Evolutionary conservation across 129 eudicot species (phyloP).

Genomic region (Flaveria brownii): DNA sequence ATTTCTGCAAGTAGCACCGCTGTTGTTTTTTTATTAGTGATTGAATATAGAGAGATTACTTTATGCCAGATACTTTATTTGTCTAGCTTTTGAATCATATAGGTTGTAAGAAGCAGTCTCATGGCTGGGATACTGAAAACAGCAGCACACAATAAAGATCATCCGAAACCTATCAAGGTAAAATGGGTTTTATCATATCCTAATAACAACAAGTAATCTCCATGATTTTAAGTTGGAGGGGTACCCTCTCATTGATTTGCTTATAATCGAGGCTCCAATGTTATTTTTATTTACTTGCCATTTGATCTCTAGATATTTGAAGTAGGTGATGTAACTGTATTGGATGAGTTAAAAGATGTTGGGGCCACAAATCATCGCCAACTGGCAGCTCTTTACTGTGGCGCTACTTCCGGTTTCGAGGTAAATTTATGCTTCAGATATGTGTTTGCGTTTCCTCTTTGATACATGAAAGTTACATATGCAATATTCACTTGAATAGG

Average conservation of each 20-base stretch:
- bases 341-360: conserved; percentile 73
- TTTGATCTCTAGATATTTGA: conserved; percentile 64
- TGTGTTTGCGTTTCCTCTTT: conserved; percentile 7
- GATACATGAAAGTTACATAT: not conserved
- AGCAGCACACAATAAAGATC: conserved; percentile 89
- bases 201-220: not conserved
- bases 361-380: conserved; percentile 76
- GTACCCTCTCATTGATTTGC: conserved; percentile 6
- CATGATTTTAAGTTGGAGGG: conserved; percentile 14
- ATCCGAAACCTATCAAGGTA: conserved; percentile 95
- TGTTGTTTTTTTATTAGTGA: not conserved
- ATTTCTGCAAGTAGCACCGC: conserved; percentile 10
- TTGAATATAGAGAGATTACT: not conserved
- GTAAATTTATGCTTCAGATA: conserved; percentile 12
- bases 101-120: conserved; percentile 83
- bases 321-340: conserved; percentile 77
- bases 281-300: not conserved
- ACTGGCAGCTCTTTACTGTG: conserved; percentile 86
- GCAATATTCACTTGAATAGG: conserved; percentile 12
- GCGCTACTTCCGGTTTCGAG: conserved; percentile 81
- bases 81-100: conserved; percentile 10
- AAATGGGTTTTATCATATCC: not conserved
- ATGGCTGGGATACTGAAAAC: conserved; percentile 93
- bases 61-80: not conserved
- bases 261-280: conserved; percentile 10